Base-by-base conservation (phyloP, 202 grass and related monocot genomes). In the Schoenoplectus tabernaemontani region DNA sequence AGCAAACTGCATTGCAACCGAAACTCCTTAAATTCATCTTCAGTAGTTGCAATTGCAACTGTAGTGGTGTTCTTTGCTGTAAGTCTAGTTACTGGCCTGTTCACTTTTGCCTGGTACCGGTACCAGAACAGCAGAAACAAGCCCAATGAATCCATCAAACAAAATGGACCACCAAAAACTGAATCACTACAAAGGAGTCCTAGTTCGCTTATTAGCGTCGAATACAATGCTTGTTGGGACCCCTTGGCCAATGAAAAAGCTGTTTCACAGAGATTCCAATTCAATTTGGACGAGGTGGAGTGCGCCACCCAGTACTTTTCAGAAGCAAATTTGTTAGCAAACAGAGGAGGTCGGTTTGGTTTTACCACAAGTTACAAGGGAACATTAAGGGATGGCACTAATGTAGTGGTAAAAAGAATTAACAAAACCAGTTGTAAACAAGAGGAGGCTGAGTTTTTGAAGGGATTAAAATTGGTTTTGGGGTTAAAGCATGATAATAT, bases 271-370 rank as follows among this genome's bases (percentile, higher is more conserved):
- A 92, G 84, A 67, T 79, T 90, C 4, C 74, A 71, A 64, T 84
- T 98, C 74, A 92, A 92, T 73, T 82, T 92, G 61, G 91, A 98
- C 84, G 95, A 98, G 44, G 83, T 98, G 36, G 91, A 98, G 83
- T 98, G 84, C 10, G 95, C 95, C 1, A 98, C 95, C 37, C 89
- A 92, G 71, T 95, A 92, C 86, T 98, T 98, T 82, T 98, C 89
- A 13, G 89, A 94, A 82, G 83, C 87, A 7, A 98, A 92, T 71
- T 79, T 95, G 32, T 83, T 94, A 37, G 86, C 81, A 13, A 81
- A 85, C 57, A 89, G 91, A 72, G 64, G 62, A 60, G 26, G 47
- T 34, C 67, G 65, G 17, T 79, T 82, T 22, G 72, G 77, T 19
- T 78, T 82, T 47, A 77, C 76, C 0, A 79, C 86, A 77, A 90